Percentiles rank a stretch among this genome's conserved stretches.
These are phyloP conservation scores for Apiospora koreana DNA, from an alignment of 2,329 filamentous ascomycete species.

Conservation along the genomic window DNA sequence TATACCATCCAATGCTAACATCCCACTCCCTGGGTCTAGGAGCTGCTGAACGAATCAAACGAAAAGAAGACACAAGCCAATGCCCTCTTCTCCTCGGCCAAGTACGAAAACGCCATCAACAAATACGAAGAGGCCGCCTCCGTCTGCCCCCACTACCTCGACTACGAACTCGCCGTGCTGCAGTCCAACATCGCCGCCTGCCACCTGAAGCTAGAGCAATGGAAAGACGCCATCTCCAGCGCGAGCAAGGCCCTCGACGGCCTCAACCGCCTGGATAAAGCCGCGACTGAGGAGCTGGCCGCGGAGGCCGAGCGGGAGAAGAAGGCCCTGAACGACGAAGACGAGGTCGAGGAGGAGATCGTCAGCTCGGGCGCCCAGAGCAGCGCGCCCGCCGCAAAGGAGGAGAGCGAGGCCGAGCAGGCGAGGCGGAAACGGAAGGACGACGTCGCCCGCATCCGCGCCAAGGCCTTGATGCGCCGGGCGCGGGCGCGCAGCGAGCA, in stretches of 20 bases:
- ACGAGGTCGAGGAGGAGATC: conserved; percentile 56
- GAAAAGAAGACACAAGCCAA: conserved; percentile 77
- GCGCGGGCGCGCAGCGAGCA: conserved; percentile 71
- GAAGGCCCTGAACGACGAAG: conserved; percentile 44
- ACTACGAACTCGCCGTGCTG: conserved; percentile 86
- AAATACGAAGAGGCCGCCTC: conserved; percentile 80
- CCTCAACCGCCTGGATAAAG: conserved; percentile 61
- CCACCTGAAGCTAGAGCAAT: conserved; percentile 80
- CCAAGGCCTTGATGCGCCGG: conserved; percentile 80
- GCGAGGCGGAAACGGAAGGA: conserved; percentile 43
- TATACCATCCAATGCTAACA: neutral
- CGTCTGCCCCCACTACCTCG: conserved; percentile 79
- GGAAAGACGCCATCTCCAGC: conserved; percentile 77
- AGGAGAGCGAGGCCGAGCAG: conserved; percentile 30
- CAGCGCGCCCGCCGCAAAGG: conserved; percentile 42
- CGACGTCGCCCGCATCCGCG: conserved; percentile 75
- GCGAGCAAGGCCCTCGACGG: conserved; percentile 73
- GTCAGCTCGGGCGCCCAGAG: conserved; percentile 58
- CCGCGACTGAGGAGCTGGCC: conserved; percentile 18
- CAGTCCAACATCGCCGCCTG: conserved; percentile 89
- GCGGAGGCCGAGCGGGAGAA: conserved; percentile 33
- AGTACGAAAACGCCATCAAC: conserved; percentile 76
- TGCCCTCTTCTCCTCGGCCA: conserved; percentile 69
- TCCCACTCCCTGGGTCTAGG: conserved; percentile 38
- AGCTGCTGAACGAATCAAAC: conserved; percentile 71